Conservation (phyloP, 441 rosid species). For the Populus tomentosa region DNA sequence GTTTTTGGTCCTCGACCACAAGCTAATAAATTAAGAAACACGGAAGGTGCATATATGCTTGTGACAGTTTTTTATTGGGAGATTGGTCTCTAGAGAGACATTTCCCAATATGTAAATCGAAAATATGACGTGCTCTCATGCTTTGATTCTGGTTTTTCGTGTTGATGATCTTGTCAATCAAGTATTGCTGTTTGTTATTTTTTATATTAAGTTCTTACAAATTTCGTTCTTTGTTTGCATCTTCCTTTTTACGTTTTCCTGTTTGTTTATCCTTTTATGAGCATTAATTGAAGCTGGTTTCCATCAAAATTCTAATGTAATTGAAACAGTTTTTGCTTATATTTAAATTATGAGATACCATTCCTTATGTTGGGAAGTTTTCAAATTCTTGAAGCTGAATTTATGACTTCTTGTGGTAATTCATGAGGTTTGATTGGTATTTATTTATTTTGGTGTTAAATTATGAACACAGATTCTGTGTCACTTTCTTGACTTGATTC, state of each 20-base stretch:
- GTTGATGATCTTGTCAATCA: neutral
- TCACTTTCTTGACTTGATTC: constrained; percentile 31
- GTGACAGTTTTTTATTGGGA: constrained; percentile 9
- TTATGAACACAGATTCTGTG: constrained; percentile 27
- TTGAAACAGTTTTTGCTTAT: constrained; percentile 9
- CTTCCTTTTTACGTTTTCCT: neutral
- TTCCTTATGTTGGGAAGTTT: constrained; percentile 14
- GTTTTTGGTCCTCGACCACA: constrained; percentile 12
- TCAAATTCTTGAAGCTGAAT: constrained; percentile 12
- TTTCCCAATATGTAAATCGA: constrained; percentile 14
- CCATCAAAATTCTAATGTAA: neutral
- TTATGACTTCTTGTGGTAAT: neutral
- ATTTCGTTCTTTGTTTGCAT: neutral
- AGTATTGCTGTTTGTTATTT: neutral
- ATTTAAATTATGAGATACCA: neutral
- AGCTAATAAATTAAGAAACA: constrained; percentile 11
- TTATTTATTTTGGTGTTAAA: constrained; percentile 5
- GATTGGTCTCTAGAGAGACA: constrained; percentile 6
- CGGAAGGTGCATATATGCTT: constrained; percentile 5
- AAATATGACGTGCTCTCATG: neutral
- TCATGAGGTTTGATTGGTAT: constrained; percentile 6
- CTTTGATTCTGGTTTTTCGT: neutral
- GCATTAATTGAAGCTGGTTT: constrained; percentile 5
- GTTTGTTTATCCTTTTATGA: constrained; percentile 4
- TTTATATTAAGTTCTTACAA: constrained; percentile 6